A percentile compares a stretch with the other conserved stretches of the same genome.
These are phyloP conservation scores for Ceratocystis huliohia DNA, from an alignment of 2,329 filamentous ascomycete species.

Conservation along the genomic window DNA sequence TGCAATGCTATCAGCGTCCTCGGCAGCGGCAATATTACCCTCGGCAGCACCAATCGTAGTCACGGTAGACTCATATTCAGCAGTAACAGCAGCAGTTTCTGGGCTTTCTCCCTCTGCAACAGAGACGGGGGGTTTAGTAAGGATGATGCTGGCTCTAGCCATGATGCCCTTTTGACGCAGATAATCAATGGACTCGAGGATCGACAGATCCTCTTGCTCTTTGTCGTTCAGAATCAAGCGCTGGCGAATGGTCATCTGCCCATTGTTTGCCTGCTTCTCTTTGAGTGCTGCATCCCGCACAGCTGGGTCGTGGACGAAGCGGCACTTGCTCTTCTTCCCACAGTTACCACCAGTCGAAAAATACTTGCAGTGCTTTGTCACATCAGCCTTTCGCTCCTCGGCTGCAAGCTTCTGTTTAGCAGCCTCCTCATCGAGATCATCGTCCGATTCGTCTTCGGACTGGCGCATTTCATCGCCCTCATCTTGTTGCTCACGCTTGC, in stretches of 20 bases:
- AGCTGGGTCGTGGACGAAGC: slow-evolving; percentile 54
- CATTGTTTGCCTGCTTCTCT: slow-evolving; percentile 52
- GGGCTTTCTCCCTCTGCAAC: background rate
- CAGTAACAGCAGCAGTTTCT: slow-evolving; percentile 10
- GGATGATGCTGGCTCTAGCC: slow-evolving; percentile 25
- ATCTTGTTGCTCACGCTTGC: slow-evolving; percentile 54
- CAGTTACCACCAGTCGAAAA: slow-evolving; percentile 56
- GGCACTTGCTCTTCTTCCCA: slow-evolving; percentile 63
- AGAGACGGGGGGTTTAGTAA: slow-evolving; percentile 16
- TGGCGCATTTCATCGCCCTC: slow-evolving; percentile 54
- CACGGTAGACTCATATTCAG: background rate
- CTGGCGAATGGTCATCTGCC: slow-evolving; percentile 53
- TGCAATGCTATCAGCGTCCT: background rate
- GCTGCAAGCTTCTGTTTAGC: slow-evolving; percentile 23
- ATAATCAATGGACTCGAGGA: slow-evolving; percentile 53
- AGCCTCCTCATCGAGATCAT: slow-evolving; percentile 43
- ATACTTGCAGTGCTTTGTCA: slow-evolving; percentile 57
- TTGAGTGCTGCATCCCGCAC: slow-evolving; percentile 50
- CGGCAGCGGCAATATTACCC: background rate
- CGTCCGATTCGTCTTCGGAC: slow-evolving; percentile 35
- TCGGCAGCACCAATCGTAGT: background rate
- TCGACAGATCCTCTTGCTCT: slow-evolving; percentile 53
- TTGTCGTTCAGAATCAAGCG: slow-evolving; percentile 55
- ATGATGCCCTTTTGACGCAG: slow-evolving; percentile 48
- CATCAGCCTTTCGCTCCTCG: slow-evolving; percentile 42